Conservation (phyloP, 331 rosid genomes). For the Pyracantha coccinea region DNA sequence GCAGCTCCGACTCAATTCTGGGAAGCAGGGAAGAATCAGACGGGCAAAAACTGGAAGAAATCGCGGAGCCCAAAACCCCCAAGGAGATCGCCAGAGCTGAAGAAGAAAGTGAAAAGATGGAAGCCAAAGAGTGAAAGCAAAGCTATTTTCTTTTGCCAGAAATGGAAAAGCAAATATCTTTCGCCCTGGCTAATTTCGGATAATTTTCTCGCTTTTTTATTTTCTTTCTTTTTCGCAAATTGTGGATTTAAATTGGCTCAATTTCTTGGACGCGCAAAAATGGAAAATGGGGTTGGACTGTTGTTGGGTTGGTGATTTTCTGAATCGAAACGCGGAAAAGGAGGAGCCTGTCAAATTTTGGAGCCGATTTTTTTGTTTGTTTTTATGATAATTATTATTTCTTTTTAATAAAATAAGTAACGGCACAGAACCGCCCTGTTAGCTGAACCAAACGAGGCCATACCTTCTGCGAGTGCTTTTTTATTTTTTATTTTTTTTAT, state of each 20-base stretch:
- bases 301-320: background rate
- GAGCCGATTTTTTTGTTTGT: background rate
- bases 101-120: background rate
- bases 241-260: background rate
- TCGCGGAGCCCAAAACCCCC: conserved; percentile 14
- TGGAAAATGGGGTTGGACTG: background rate
- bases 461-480: too few species aligned
- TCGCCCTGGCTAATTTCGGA: background rate
- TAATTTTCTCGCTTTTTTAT: background rate
- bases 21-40: background rate
- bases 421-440: background rate
- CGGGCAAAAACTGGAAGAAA: background rate
- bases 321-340: background rate
- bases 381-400: background rate
- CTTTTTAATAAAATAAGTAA: too few species aligned
- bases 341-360: background rate
- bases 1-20: background rate
- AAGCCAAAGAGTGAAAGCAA: background rate
- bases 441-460: background rate
- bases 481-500: too few species aligned
- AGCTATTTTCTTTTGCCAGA: background rate
- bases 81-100: background rate
- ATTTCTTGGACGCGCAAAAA: too few species aligned
- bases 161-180: conserved; percentile 2
- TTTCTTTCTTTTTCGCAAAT: background rate